These are phyloP conservation scores for Spatholobus suberectus DNA, from an alignment of 306 rosid genomes.

Conservation along the genomic window DNA sequence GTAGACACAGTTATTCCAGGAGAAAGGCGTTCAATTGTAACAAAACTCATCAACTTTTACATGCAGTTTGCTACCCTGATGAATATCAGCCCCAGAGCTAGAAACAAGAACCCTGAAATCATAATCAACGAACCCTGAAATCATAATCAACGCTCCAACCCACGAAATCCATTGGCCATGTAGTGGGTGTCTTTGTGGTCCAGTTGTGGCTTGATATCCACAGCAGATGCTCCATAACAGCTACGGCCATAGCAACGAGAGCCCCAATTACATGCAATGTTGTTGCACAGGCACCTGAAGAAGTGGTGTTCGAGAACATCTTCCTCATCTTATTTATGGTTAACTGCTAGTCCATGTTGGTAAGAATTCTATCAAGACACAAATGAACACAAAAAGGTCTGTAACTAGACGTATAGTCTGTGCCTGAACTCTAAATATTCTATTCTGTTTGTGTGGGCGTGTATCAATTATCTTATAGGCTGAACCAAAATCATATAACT, in stretches of 20 bases:
- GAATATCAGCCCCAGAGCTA: conserved; percentile 55
- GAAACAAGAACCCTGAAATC: conserved; percentile 61
- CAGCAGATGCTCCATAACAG: conserved; percentile 49
- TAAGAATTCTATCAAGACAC: too few relatives aligned
- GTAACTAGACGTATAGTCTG: too few relatives aligned
- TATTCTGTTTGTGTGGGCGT: background rate
- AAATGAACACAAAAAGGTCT: too few relatives aligned
- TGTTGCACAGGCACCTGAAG: conserved; percentile 32
- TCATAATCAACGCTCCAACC: conserved; percentile 53
- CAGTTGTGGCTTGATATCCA: conserved; percentile 49
- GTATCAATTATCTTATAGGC: background rate
- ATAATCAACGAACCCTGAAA: too few relatives aligned
- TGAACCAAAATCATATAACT: too few relatives aligned
- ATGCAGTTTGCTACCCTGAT: conserved; percentile 33
- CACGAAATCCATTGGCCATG: too few relatives aligned
- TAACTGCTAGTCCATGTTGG: too few relatives aligned
- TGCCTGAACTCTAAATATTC: too few relatives aligned
- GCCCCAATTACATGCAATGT: conserved; percentile 37
- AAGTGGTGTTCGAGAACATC: too few relatives aligned
- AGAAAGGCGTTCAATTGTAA: too few relatives aligned
- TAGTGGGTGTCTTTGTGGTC: conserved; percentile 9
- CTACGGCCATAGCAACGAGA: conserved; percentile 43
- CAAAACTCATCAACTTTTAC: conserved; percentile 16
- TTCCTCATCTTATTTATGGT: too few relatives aligned
- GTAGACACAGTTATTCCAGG: too few relatives aligned